Evolutionary conservation across 768 basidiomycete genomes (phyloP), one percentile per base, ranked within the genome.

Genomic region (Lyophyllum atratum): DNA sequence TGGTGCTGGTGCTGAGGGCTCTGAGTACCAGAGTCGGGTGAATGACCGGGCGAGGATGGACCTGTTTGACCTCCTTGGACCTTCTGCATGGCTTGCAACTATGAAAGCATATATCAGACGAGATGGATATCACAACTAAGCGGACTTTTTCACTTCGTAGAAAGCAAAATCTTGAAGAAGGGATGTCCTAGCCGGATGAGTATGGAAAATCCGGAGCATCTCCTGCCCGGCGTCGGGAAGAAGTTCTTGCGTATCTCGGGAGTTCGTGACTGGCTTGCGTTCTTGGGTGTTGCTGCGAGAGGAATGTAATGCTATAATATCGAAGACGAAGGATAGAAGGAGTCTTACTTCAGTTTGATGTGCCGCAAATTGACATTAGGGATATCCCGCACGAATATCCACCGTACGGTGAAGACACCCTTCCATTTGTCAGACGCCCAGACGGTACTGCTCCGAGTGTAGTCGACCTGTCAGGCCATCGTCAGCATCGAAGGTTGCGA

Each of bases 381-480:
- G 49, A 94, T 94, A 68, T 98, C 96, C 55, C 94, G 87, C 55
- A 99, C 95, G 69, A 94, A 98, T 60, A 98, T 87, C 97, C 97
- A 98, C 55, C 89, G 84, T 24, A 99, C 93, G 75, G 95, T 96
- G 80, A 99, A 97, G 51, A 98, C 93, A 22, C 97, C 97, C 73
- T 99, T 98, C 97, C 97, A 99, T 71, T 99, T 99, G 74, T 98
- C 95, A 31, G 95, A 95, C 1, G 95, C 95, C 97, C 97, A 99
- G 19, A 99, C 97, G 1, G 90, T 98, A 59, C 92, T 95, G 69
- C 93, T 94, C 56, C 90, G 84, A 5, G 91, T 90, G 71, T 98
- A 95, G 70, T 98, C 96, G 34, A 98, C 91, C 82, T 88, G 55
- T 43, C 59, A 39, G 8, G 22, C 15, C 37, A 55, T 15, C 51